These are phyloP conservation scores for Suhomyces faveliae DNA, from an alignment of 805 yeast genomes.

Conservation along the genomic window DNA sequence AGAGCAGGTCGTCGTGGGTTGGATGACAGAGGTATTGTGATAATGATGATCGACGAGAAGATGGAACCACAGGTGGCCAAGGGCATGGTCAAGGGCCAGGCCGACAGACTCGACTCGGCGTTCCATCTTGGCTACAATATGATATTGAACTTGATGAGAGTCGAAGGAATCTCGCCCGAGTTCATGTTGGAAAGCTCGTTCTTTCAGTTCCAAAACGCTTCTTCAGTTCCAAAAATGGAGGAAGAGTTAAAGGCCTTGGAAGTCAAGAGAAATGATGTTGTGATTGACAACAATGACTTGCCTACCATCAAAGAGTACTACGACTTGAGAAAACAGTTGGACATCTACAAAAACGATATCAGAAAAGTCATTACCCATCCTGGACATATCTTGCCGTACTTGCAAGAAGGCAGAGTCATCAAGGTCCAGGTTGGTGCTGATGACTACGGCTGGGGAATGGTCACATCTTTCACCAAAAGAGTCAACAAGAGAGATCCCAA, in stretches of 20 bases:
- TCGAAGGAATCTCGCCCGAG: conserved; percentile 97
- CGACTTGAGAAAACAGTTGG: conserved; percentile 72
- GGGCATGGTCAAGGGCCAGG: conserved; percentile 99
- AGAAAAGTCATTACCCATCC: conserved; percentile 89
- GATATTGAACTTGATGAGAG: conserved; percentile 94
- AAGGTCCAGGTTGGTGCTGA: conserved; percentile 58
- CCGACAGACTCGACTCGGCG: conserved; percentile 95
- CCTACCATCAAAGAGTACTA: conserved; percentile 74
- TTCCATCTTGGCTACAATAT: conserved; percentile 96
- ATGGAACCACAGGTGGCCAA: conserved; percentile 99
- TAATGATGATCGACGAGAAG: conserved; percentile 98
- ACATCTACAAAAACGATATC: conserved; percentile 68
- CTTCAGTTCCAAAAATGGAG: conserved; percentile 85
- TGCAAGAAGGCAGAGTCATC: conserved; percentile 86
- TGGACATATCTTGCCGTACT: conserved; percentile 73
- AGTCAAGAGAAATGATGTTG: conserved; percentile 45
- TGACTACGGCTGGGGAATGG: conserved; percentile 97
- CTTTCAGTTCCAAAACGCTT: conserved; percentile 90
- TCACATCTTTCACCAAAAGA: conserved; percentile 73
- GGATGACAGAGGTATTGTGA: conserved; percentile 98
- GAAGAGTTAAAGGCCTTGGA: conserved; percentile 56
- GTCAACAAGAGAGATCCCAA: conserved; percentile 56
- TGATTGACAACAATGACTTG: conserved; percentile 64
- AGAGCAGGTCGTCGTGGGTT: conserved; percentile 99
- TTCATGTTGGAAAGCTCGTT: conserved; percentile 94